Base-by-base conservation (phyloP, 2,329 filamentous ascomycete genomes). In the Chaetomium sp. region DNA sequence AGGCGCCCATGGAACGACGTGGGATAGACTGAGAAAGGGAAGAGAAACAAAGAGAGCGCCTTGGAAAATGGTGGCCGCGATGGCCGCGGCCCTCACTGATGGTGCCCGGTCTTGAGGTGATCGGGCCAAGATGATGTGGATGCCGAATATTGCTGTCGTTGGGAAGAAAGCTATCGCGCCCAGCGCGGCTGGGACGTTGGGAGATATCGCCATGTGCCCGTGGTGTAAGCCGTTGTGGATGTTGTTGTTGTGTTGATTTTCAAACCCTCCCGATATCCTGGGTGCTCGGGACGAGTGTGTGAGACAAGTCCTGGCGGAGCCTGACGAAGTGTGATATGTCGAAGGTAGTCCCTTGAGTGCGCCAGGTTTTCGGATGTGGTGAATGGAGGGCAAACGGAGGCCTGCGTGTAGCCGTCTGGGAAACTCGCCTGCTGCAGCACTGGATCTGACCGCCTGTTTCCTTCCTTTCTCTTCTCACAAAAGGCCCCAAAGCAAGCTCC, bases 91-190 rank as follows among this genome's bases (percentile, higher is more conserved):
- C 54, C 65, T 66, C 4, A 72, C 69, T 5, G 69, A 56, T 2
- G 66, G 66, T 33, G 65, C 59, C 40, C 65, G 64, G 45, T 61
- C 55, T 45, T 64, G 66, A 43, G 69, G 57, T 52, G 67, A 70
- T 9, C 65, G 64, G 14, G 74, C 73, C 37, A 76, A 66, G 44
- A 76, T 65, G 36, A 71, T 66, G 36, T 76, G 70, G 32, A 78
- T 63, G 41, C 69, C 70, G 32, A 76, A 50, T 10, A 71, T 65
- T 11, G 72, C 70, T 4, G 69, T 61, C 3, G 75, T 76, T 8
- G 73, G 68, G 14, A 74, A 62, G 11, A 70, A 61, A 32, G 74
- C 70, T 41, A 70, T 44, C 27, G 63, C 55, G 53, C 74, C 75
- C 54, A 75, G 62, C 53, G 65, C 66, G 40, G 65, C 65, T n/a